These are phyloP conservation scores for Monilinia fructigena DNA, from an alignment of 2,329 filamentous ascomycete genomes.

Conservation along the genomic window DNA sequence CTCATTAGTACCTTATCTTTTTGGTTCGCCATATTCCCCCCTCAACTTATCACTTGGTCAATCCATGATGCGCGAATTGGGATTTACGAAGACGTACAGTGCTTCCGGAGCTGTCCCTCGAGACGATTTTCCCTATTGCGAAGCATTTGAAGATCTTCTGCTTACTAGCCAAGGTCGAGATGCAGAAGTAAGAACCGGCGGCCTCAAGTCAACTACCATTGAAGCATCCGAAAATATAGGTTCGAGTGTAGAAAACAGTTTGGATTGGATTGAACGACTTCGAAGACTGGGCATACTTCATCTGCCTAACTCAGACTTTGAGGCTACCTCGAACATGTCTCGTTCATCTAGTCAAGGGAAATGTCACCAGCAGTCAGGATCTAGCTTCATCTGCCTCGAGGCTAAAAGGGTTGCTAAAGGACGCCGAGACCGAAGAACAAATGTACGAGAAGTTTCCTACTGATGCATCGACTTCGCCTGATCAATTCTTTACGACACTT, in stretches of 20 bases:
- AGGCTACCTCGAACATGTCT: background rate
- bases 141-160: constrained; percentile 40
- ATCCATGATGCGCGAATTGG: background rate
- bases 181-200: background rate
- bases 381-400: background rate
- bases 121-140: constrained; percentile 33
- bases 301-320: background rate
- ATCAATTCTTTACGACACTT: constrained; percentile 9
- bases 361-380: background rate
- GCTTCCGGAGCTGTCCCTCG: background rate
- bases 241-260: constrained; percentile 1
- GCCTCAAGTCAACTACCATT: background rate
- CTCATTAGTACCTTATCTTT: constrained; percentile 39
- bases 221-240: constrained; percentile 1
- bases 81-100: too few species aligned
- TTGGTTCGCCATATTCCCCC: constrained; percentile 40
- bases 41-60: constrained; percentile 29
- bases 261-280: constrained; percentile 29
- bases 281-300: constrained; percentile 19
- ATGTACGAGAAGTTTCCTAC: constrained; percentile 35
- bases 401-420: background rate
- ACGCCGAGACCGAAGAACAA: constrained; percentile 35
- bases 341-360: background rate
- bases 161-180: constrained; percentile 26
- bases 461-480: constrained; percentile 8